phyloP scores from a whole-genome alignment of 1,284 basidiomycete genomes.

The Filobasidium uniguttulatum region DNA sequence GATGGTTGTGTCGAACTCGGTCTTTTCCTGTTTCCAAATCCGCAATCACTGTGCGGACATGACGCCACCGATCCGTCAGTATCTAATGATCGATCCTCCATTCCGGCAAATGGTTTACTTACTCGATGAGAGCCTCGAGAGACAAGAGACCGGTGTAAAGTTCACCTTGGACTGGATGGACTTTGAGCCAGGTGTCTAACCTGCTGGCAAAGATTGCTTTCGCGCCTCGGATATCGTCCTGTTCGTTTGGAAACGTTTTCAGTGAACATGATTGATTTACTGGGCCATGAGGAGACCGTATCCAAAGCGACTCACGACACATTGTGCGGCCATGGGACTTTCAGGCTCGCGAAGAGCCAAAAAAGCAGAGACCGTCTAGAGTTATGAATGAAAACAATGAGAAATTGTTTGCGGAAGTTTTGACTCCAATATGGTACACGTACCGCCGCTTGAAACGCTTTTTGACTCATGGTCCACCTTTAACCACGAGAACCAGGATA shows the following conservation, averaged over 20 bases:
- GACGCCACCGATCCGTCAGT: too few species aligned
- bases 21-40: too few species aligned
- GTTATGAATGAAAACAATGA: not conserved
- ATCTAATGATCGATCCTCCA: too few species aligned
- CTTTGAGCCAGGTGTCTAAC: constrained; percentile 25
- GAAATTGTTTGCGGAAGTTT: not conserved
- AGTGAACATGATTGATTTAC: not conserved
- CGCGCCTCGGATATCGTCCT: constrained; percentile 28
- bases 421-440: constrained; percentile 6
- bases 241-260: not conserved
- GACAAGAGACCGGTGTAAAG: constrained; percentile 30
- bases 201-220: constrained; percentile 32
- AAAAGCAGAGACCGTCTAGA: constrained; percentile 30
- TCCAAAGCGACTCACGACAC: constrained; percentile 26
- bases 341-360: constrained; percentile 33
- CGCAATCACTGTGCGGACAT: too few species aligned
- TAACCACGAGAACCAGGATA: too few species aligned
- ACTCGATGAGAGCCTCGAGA: constrained; percentile 30
- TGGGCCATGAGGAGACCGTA: not conserved
- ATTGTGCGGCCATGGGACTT: constrained; percentile 26
- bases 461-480: constrained; percentile 21
- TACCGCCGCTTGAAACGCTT: constrained; percentile 18
- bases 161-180: constrained; percentile 35
- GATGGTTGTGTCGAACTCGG: too few species aligned
- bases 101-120: too few species aligned